phyloP scores from a whole-genome alignment of 1,139 yeast species.

The Yamadazyma diddensiae region DNA sequence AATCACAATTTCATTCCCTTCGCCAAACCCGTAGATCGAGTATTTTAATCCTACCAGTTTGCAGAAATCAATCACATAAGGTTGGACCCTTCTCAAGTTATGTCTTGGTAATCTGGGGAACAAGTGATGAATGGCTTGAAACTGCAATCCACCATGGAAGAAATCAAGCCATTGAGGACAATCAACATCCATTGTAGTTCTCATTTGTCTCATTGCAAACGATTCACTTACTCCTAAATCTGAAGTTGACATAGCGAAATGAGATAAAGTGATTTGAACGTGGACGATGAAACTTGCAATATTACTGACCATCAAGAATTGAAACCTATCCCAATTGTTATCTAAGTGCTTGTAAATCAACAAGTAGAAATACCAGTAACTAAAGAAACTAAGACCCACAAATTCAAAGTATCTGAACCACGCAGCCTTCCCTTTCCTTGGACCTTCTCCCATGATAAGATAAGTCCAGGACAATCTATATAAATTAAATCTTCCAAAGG shows the following conservation, averaged over 20 bases:
- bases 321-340: constrained; percentile 49
- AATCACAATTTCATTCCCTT: constrained; percentile 73
- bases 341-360: constrained; percentile 52
- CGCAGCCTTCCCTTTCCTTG: constrained; percentile 76
- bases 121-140: constrained; percentile 86
- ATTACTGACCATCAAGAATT: constrained; percentile 71
- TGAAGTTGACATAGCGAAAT: constrained; percentile 91
- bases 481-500: constrained; percentile 83
- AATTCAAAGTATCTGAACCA: constrained; percentile 82
- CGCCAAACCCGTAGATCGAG: constrained; percentile 79
- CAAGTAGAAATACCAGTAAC: constrained; percentile 77
- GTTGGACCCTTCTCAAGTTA: constrained; percentile 74
- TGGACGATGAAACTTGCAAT: constrained; percentile 85
- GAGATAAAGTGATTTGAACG: constrained; percentile 86
- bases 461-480: constrained; percentile 81
- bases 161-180: constrained; percentile 93
- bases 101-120: constrained; percentile 90
- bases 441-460: constrained; percentile 70
- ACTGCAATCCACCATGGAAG: constrained; percentile 89
- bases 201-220: constrained; percentile 75
- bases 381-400: constrained; percentile 63
- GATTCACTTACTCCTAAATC: constrained; percentile 80
- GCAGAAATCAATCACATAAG: constrained; percentile 70
- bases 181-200: constrained; percentile 94
- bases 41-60: constrained; percentile 74